Evolutionary conservation across 257 asterid species (phyloP), one percentile per base, ranked within the genome.

Genomic region (Fraxinus pennsylvanica): DNA sequence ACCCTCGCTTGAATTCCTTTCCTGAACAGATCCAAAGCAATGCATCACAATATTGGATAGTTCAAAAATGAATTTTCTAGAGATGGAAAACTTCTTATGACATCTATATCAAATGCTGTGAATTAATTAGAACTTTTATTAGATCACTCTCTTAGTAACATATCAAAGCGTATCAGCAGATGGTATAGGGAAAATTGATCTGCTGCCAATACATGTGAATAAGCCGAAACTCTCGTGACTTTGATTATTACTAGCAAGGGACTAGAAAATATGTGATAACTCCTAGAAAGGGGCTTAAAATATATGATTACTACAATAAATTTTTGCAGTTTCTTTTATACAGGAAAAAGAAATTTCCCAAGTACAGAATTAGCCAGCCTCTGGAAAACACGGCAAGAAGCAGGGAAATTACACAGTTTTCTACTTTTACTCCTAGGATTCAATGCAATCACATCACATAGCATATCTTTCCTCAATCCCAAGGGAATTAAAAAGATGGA

Each of bases 1-100:
- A 54, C 97, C 97, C 85, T 92, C 99, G 79, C 93, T 86, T 74
- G 96, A 86, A 90, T 96, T 92, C 82, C 96, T 89, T 88, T 96
- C 97, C 99, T 96, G 86, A 66, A 74, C 39, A 75, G 68, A 84
- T 61, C 71, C 75, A 81, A 47, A 74, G 75, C 79, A 83, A 78
- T 74, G 32, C 57, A 69, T 80, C 76, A 71, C 3, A 17, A 78
- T 67, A 71, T 43, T 72, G 68, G 78, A 74, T 45, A 75, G 36
- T 57, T 57, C 35, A 74, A 59, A 35, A 39, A 74, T 38, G 77
- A 21, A 72, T 72, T 43, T 77, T 72, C 72, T 8, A 43, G 4
- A 33, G 43, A 82, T 43, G 29, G 52, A 71, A 84, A 79, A 75
- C 67, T 66, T 82, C 59, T 66, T 25, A 70, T 54, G 59, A 71